Evolutionary conservation across 768 basidiomycete species (phyloP), one percentile per base, ranked within the genome.

Genomic region (Suillus paluster): DNA sequence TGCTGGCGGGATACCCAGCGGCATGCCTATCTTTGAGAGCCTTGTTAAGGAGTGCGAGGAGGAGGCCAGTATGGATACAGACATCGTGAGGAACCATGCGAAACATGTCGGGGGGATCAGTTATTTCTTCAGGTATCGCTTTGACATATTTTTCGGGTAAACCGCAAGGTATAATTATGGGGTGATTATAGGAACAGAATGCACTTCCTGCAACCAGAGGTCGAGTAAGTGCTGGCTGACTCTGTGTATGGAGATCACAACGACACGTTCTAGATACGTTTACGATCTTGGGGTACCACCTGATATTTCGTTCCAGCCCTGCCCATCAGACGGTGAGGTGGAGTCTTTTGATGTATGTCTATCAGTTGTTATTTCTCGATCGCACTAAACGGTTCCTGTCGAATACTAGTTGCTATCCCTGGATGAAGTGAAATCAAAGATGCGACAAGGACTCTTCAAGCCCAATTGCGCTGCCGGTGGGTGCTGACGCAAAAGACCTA

Each of bases 31-130:
- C 4, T 85, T 92, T 53, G 90, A 95, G 53, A 83, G 87, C 2
- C 78, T 98, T 48, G 83, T 96, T 41, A 97, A 97, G 71, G 97
- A 98, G 74, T 90, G 92, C 59, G 89, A 86, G 82, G 97, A 99
- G 71, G 97, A 99, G 74, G 97, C 95, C 2, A 94, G 89, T 66
- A 80, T 98, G 25, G 79, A 81, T 4, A 88, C 88, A 57, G 74
- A 79, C n/a, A 71, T 94, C 49, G 86, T 93, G 12, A 78, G 83
- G 53, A 77, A 80, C 23, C 77, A 89, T 63, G 80, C 88, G 14
- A 84, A 82, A 63, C 68, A 84, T 8, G 85, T 81, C 11, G 95
- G 95, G 5, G 83, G 85, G 2, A 75, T 94, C 54, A 92, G 90
- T 63, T 98, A 98, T 78, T 94, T 92, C 77, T 88, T 83, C 73